Evolutionary conservation across 106 monocot genomes (phyloP).

Genomic region (Dendrobium officinale): DNA sequence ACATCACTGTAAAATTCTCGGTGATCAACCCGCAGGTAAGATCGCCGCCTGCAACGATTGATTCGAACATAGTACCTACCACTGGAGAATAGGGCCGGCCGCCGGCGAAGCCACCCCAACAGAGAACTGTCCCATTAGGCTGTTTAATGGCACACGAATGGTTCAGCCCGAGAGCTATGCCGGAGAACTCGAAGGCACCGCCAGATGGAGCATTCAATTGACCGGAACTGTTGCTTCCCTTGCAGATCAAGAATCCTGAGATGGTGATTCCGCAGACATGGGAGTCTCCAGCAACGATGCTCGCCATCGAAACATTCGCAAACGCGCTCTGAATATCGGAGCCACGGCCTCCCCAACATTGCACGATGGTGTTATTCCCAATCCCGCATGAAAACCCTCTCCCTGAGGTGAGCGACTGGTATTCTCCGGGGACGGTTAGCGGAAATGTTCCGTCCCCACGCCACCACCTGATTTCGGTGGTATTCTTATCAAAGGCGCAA

Average conservation of each 20-base stretch:
- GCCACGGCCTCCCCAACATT: conserved; percentile 46
- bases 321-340: conserved; percentile 25
- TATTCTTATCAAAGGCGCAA: conserved; percentile 25
- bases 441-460: conserved; percentile 33
- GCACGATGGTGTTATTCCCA: conserved; percentile 18
- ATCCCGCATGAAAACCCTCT: conserved; percentile 69
- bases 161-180: conserved; percentile 43
- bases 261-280: conserved; percentile 51
- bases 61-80: conserved; percentile 28
- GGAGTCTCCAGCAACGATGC: conserved; percentile 55
- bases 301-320: conserved; percentile 31
- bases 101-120: conserved; percentile 50
- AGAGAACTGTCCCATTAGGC: conserved; percentile 40
- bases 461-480: conserved; percentile 45
- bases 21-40: conserved; percentile 67
- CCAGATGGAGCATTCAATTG: conserved; percentile 15
- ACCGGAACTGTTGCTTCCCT: conserved; percentile 37
- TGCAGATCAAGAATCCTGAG: conserved; percentile 35
- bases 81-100: conserved; percentile 13
- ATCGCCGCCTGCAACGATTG: conserved; percentile 62
- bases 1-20: conserved; percentile 48
- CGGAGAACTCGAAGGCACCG: conserved; percentile 28
- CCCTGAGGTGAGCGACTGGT: conserved; percentile 66
- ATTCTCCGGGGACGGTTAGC: conserved; percentile 14
- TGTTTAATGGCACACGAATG: conserved; percentile 61